These are phyloP conservation scores for Aspergillus cejpii DNA, from an alignment of 2,329 filamentous ascomycete species.

Conservation along the genomic window DNA sequence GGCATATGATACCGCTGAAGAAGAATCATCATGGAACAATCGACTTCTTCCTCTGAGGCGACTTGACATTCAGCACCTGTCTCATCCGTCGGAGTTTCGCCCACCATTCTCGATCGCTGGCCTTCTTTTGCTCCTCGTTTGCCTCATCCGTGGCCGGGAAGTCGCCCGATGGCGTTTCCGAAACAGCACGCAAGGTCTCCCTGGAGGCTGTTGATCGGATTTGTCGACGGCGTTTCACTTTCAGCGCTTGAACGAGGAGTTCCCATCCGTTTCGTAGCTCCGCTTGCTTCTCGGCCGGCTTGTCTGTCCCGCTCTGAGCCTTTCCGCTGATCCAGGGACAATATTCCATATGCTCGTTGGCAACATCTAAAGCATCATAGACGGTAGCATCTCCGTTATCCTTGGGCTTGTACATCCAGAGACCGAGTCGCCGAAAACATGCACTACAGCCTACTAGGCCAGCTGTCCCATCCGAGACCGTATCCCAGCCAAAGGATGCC, in stretches of 20 bases:
- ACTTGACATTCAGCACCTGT: constrained; percentile 63
- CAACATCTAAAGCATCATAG: constrained; percentile 55
- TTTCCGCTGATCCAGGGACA: constrained; percentile 68
- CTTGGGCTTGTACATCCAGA: constrained; percentile 89
- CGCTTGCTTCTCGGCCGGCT: constrained; percentile 26
- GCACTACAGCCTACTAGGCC: constrained; percentile 74
- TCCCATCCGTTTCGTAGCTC: constrained; percentile 43
- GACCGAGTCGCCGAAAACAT: constrained; percentile 78
- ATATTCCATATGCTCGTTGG: constrained; percentile 71
- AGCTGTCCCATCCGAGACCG: constrained; percentile 36
- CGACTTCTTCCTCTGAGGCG: constrained; percentile 45
- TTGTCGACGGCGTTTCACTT: constrained; percentile 34
- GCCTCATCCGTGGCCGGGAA: constrained; percentile 28
- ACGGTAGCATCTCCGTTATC: constrained; percentile 44
- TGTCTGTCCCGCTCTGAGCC: constrained; percentile 50
- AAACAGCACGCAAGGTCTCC: constrained; percentile 25
- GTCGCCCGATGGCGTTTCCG: constrained; percentile 19
- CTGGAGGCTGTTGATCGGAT: constrained; percentile 23
- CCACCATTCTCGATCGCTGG: constrained; percentile 67
- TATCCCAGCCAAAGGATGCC: constrained; percentile 70
- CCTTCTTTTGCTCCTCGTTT: constrained; percentile 43
- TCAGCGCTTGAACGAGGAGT: constrained; percentile 38
- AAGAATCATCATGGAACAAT: constrained; percentile 6
- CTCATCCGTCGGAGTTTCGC: constrained; percentile 64
- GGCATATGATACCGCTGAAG: not conserved